These are phyloP conservation scores for Myxozyma monticola DNA, from an alignment of 805 yeast genomes.

Conservation along the genomic window DNA sequence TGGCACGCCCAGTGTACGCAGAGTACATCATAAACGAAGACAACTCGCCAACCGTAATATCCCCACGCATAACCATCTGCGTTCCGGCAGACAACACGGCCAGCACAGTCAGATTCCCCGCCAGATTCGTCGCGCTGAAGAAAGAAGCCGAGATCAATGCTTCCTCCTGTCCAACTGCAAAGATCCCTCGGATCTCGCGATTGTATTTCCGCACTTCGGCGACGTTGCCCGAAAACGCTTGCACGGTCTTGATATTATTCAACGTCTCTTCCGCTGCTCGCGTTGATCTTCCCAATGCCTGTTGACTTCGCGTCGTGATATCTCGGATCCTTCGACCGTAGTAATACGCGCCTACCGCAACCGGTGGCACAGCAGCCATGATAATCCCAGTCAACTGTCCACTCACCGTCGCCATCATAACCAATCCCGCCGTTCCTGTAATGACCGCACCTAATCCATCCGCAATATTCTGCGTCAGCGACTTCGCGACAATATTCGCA, in stretches of 20 bases:
- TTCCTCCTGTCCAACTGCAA: conserved; percentile 72
- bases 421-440: conserved; percentile 79
- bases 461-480: conserved; percentile 83
- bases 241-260: conserved; percentile 81
- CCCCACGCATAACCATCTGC: conserved; percentile 72
- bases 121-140: conserved; percentile 75
- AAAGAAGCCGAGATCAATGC: conserved; percentile 66
- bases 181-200: conserved; percentile 61
- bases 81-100: conserved; percentile 82
- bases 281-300: conserved; percentile 78
- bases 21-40: conserved; percentile 95
- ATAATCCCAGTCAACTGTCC: conserved; percentile 77
- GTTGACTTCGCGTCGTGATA: conserved; percentile 74
- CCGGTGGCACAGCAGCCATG: conserved; percentile 78
- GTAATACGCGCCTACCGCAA: conserved; percentile 72
- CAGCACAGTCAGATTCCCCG: conserved; percentile 78
- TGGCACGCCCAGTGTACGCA: conserved; percentile 85
- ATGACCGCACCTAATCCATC: conserved; percentile 84
- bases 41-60: conserved; percentile 79
- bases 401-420: conserved; percentile 88
- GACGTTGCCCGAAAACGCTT: conserved; percentile 82
- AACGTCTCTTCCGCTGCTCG: conserved; percentile 90
- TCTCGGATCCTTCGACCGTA: conserved; percentile 79
- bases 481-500: conserved; percentile 80
- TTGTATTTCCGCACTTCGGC: conserved; percentile 76